These are phyloP conservation scores for Hymenoscyphus fructigenus DNA, from an alignment of 2,329 filamentous ascomycete genomes.

Conservation along the genomic window DNA sequence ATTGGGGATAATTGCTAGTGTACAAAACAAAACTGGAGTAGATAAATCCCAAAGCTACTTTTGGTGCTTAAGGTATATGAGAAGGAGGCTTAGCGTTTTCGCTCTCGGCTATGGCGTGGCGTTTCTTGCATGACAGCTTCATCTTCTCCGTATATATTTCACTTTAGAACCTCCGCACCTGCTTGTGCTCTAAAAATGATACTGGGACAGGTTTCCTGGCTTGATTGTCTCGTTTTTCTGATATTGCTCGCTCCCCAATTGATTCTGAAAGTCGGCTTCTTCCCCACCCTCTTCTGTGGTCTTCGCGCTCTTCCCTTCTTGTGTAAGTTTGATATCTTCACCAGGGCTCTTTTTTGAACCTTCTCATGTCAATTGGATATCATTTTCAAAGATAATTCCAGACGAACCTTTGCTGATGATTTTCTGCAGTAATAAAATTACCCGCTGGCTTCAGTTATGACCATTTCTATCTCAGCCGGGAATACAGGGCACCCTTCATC, in stretches of 20 bases:
- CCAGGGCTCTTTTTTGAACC: neutral
- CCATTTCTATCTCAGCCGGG: conserved; percentile 48
- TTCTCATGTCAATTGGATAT: neutral
- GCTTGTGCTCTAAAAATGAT: conserved; percentile 55
- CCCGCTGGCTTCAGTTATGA: conserved; percentile 59
- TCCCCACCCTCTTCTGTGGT: conserved; percentile 56
- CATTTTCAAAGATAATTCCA: neutral
- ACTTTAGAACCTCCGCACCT: neutral
- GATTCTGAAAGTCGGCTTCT: conserved; percentile 63
- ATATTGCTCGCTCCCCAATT: conserved; percentile 71
- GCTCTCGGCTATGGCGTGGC: neutral
- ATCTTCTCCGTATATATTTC: neutral
- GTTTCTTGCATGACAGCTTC: neutral
- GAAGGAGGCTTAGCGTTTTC: neutral
- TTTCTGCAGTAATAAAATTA: conserved; percentile 52
- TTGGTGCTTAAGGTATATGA: neutral
- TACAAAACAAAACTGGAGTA: too few relatives aligned
- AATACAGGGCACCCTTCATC: conserved; percentile 60
- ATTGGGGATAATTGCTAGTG: too few relatives aligned
- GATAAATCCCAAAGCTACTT: neutral
- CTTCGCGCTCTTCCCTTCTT: conserved; percentile 68
- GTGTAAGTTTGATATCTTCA: conserved; percentile 45
- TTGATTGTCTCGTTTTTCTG: conserved; percentile 74
- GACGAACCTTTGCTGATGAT: conserved; percentile 6
- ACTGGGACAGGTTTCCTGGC: conserved; percentile 68